Evolutionary conservation across 1,284 basidiomycete genomes (phyloP).

Genomic region (Filobasidium uniguttulatum): DNA sequence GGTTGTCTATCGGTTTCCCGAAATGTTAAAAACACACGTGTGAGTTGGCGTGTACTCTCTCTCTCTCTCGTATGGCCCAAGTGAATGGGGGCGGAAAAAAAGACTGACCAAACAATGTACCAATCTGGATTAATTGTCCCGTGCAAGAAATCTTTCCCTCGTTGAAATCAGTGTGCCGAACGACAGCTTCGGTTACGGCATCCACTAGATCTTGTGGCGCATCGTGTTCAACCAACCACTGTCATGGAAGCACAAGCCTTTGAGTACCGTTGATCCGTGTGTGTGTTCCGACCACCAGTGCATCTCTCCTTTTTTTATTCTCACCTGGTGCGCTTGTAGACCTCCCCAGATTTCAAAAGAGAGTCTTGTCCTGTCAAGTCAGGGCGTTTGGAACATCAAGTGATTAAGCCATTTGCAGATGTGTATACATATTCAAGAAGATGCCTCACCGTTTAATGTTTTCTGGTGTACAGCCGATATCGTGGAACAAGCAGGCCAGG

Average conservation of each 20-base stretch:
- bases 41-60: too few relatives aligned
- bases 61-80: too few relatives aligned
- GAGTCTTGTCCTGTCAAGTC: constrained; percentile 43
- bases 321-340: constrained; percentile 44
- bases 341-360: constrained; percentile 50
- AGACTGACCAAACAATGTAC: constrained; percentile 42
- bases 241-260: neutral
- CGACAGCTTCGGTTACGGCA: constrained; percentile 45
- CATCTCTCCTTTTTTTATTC: too few relatives aligned
- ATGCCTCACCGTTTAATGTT: constrained; percentile 13
- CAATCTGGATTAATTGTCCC: constrained; percentile 45
- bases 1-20: constrained; percentile 9
- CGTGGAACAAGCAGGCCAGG: constrained; percentile 44
- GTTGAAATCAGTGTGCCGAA: constrained; percentile 35
- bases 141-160: constrained; percentile 45
- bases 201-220: constrained; percentile 45
- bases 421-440: too few relatives aligned
- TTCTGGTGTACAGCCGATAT: constrained; percentile 36
- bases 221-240: constrained; percentile 35
- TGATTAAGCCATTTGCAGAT: neutral
- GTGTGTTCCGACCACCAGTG: neutral
- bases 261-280: neutral
- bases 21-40: too few relatives aligned
- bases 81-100: neutral
- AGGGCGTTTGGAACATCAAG: constrained; percentile 40